Conservation (phyloP, 805 yeast species). For the Ogataea pignaliae region DNA sequence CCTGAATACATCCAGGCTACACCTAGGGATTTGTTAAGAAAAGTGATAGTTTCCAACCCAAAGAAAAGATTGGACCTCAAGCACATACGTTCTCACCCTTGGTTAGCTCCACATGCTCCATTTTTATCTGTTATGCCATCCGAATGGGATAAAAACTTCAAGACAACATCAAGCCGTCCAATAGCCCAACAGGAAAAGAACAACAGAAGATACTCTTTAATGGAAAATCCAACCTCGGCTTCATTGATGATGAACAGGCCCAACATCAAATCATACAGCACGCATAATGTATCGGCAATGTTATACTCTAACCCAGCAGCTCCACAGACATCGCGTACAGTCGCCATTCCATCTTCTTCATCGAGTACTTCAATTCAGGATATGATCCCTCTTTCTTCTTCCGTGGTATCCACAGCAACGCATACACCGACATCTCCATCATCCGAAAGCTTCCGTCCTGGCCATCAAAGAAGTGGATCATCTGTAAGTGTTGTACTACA, state of each 20-base stretch:
- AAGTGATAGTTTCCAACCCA: constrained; percentile 83
- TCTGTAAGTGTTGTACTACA: constrained; percentile 67
- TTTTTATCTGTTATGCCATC: constrained; percentile 79
- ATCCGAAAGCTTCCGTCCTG: constrained; percentile 6
- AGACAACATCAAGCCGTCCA: constrained; percentile 31
- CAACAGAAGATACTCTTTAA: constrained; percentile 37
- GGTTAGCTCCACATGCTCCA: constrained; percentile 82
- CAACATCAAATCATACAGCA: constrained; percentile 32
- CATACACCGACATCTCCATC: not conserved
- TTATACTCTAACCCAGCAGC: constrained; percentile 55
- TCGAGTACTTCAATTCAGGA: constrained; percentile 23
- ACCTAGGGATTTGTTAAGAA: constrained; percentile 85
- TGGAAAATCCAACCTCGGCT: constrained; percentile 40
- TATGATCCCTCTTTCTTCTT: not conserved
- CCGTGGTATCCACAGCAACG: not conserved
- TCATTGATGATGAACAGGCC: constrained; percentile 33
- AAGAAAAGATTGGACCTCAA: constrained; percentile 62
- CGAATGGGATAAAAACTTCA: constrained; percentile 78
- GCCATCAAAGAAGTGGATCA: constrained; percentile 31
- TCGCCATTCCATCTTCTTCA: constrained; percentile 30
- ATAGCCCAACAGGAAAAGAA: constrained; percentile 20
- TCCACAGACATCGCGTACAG: constrained; percentile 55
- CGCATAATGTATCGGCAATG: constrained; percentile 33
- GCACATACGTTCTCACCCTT: constrained; percentile 74
- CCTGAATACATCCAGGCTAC: constrained; percentile 90